Evolutionary conservation across 345 rosid species (phyloP), one percentile per base, ranked within the genome.

Genomic region (Physaria fendleri): DNA sequence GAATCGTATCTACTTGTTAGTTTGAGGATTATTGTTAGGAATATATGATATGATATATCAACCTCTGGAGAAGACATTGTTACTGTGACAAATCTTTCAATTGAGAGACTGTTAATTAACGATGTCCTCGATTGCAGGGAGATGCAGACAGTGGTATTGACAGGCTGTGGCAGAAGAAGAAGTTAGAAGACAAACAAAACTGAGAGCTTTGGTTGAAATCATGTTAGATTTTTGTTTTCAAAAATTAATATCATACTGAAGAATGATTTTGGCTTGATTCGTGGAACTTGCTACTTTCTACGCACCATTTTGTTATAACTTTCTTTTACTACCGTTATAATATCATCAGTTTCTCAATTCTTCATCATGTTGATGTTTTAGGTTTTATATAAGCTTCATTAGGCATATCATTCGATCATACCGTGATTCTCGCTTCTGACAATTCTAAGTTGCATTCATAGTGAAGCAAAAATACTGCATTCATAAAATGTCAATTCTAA

Each of bases 141-240:
- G 89, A 83, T 49, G 89, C 85, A 3, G 89, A 83, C 62, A 81
- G 85, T 62, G 85, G 72, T 2, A 14, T 83, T 0, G 89, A 83
- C 68, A 76, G 85, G 81, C 84, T 83, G 5, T 73, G 80, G 80
- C 78, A 66, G 58, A 80, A 59, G 71, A 71, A 71, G 71, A 71
- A 58, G 65, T 62, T 51, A 12, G 75, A 71, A 52, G 62, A 60
- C 39, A 66, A 66, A 44, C 71, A 71, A 44, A 5, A 12, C 64
- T 69, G 41, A 69, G 49, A 51, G 13, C 38, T 42, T 17, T 28
- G 17, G 62, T 35, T 24, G 0, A 10, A 21, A 4, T 27, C 33
- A 22, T 51, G 29, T 24, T 34, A 8, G n/a, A n/a, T n/a, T n/a
- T n/a, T 24, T 58, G 6, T 11, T 12, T 30, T 39, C 11, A 3